Evolutionary conservation across 768 basidiomycete genomes (phyloP).

Genomic region (Lactarius trivialis): DNA sequence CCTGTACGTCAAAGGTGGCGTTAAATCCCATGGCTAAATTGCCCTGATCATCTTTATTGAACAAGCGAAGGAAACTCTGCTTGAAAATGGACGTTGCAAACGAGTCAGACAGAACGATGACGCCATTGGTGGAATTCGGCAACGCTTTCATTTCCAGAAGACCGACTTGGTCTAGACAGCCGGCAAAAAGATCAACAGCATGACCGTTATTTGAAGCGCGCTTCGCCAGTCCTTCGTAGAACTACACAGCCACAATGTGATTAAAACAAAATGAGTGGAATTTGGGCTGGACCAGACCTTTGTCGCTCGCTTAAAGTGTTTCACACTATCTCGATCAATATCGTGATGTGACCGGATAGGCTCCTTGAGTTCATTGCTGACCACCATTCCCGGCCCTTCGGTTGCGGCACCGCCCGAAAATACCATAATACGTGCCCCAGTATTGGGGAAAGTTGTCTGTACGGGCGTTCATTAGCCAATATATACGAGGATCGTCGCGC

Average conservation of each 20-base stretch:
- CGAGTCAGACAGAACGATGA: slow-evolving; percentile 92
- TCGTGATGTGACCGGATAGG: slow-evolving; percentile 98
- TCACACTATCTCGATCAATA: slow-evolving; percentile 92
- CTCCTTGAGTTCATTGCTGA: slow-evolving; percentile 91
- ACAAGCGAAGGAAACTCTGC: slow-evolving; percentile 90
- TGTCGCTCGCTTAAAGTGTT: slow-evolving; percentile 93
- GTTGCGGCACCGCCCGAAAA: slow-evolving; percentile 95
- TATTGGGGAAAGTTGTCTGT: slow-evolving; percentile 86
- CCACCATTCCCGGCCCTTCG: slow-evolving; percentile 96
- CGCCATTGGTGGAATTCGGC: slow-evolving; percentile 93
- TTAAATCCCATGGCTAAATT: slow-evolving; percentile 97
- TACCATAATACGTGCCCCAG: slow-evolving; percentile 93
- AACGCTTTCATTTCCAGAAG: slow-evolving; percentile 95
- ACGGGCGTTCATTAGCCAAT: not conserved
- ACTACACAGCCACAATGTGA: slow-evolving; percentile 41
- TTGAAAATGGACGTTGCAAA: slow-evolving; percentile 99
- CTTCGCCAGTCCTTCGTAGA: slow-evolving; percentile 91
- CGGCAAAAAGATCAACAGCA: slow-evolving; percentile 90
- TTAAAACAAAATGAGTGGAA: not conserved
- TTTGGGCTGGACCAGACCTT: slow-evolving; percentile 52
- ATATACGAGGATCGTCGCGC: not conserved
- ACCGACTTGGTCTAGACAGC: slow-evolving; percentile 97
- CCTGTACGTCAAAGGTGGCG: slow-evolving; percentile 97
- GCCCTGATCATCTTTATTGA: slow-evolving; percentile 89
- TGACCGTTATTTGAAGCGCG: slow-evolving; percentile 93